A percentile compares a stretch with the other conserved stretches of the same genome.
These are phyloP conservation scores for Auricularia sp. DNA, from an alignment of 768 basidiomycete genomes.

Conservation along the genomic window DNA sequence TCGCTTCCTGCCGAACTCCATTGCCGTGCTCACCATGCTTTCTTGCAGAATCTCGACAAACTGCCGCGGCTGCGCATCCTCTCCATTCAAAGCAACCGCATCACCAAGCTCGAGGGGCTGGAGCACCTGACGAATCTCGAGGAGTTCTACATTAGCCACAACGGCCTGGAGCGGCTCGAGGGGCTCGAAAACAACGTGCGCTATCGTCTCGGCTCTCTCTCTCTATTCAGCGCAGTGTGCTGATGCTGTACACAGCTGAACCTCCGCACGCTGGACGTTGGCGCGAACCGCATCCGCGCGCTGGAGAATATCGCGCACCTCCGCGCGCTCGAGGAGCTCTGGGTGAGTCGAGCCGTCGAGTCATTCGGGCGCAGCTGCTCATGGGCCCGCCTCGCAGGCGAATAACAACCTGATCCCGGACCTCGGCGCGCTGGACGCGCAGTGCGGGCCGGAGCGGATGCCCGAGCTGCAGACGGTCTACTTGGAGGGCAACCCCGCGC, in stretches of 20 bases:
- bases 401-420: slow-evolving; percentile 79
- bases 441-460: slow-evolving; percentile 44
- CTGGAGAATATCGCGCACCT: slow-evolving; percentile 82
- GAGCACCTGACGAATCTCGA: slow-evolving; percentile 65
- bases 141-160: slow-evolving; percentile 90
- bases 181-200: slow-evolving; percentile 63
- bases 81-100: slow-evolving; percentile 88
- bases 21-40: background rate
- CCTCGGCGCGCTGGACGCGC: slow-evolving; percentile 53
- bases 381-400: slow-evolving; percentile 39
- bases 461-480: slow-evolving; percentile 74
- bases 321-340: slow-evolving; percentile 75
- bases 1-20: background rate
- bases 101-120: slow-evolving; percentile 77
- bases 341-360: slow-evolving; percentile 45
- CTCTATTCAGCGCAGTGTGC: background rate
- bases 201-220: slow-evolving; percentile 31
- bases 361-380: too few species aligned
- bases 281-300: slow-evolving; percentile 69
- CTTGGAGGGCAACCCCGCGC: slow-evolving; percentile 91
- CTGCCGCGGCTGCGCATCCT: slow-evolving; percentile 74
- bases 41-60: slow-evolving; percentile 50
- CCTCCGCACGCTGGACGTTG: slow-evolving; percentile 79
- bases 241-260: slow-evolving; percentile 32
- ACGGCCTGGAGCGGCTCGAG: slow-evolving; percentile 75